A percentile compares a stretch with the other conserved stretches of the same genome.
phyloP scores from a whole-genome alignment of 2,329 filamentous ascomycete species.

The Trichoderma aggressivum region DNA sequence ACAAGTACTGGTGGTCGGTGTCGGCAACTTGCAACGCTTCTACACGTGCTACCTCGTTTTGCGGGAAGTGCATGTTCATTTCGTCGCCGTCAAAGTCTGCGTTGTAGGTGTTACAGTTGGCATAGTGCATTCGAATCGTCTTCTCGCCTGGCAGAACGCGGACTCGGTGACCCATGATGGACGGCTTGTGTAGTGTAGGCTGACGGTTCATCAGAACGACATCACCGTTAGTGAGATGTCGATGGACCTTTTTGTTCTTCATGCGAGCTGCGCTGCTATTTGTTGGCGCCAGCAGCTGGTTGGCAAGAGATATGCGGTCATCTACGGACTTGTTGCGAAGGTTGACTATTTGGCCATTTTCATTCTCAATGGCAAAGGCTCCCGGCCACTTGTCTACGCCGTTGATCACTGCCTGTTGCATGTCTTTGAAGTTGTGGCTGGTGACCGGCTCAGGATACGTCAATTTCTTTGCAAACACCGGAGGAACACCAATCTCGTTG shows the following conservation, averaged over 20 bases:
- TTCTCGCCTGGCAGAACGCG: constrained; percentile 91
- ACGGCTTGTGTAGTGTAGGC: constrained; percentile 95
- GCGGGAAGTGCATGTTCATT: constrained; percentile 99
- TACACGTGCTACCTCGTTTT: constrained; percentile 89
- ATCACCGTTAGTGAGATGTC: constrained; percentile 93
- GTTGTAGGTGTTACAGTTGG: constrained; percentile 99
- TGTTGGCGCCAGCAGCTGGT: constrained; percentile 85
- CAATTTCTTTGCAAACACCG: constrained; percentile 94
- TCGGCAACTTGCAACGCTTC: constrained; percentile 93
- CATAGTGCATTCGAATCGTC: constrained; percentile 99
- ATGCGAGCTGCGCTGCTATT: constrained; percentile 70
- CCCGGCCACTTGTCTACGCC: constrained; percentile 92
- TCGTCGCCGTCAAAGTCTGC: constrained; percentile 99
- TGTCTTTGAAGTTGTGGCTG: constrained; percentile 91
- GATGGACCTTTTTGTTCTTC: constrained; percentile 92
- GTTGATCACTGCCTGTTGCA: constrained; percentile 95
- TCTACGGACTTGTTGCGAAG: constrained; percentile 83
- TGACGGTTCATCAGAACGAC: constrained; percentile 99
- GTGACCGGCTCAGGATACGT: constrained; percentile 98
- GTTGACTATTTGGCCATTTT: constrained; percentile 87
- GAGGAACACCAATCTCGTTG: constrained; percentile 96
- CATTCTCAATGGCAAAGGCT: constrained; percentile 90
- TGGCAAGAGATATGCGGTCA: constrained; percentile 84
- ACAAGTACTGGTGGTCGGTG: constrained; percentile 95
- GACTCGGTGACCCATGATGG: constrained; percentile 96